Evolutionary conservation across 164 flowering plant genomes (phyloP).

Genomic region (Akebia trifoliata): DNA sequence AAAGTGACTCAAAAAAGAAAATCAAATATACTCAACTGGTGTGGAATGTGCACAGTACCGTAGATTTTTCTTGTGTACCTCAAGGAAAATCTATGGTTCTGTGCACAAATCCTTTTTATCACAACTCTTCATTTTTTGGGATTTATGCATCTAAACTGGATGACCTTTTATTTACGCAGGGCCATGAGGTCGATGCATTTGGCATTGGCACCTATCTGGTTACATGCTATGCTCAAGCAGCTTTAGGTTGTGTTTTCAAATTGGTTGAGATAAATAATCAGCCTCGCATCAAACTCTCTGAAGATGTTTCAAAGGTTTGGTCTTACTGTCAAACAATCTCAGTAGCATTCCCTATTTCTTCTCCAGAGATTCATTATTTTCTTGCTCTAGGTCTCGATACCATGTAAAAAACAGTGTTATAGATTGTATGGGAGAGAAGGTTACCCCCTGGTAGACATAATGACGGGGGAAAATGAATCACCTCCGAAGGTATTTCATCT

Average conservation of each 20-base stretch:
- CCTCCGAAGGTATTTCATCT: slow-evolving; percentile 72
- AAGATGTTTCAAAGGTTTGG: slow-evolving; percentile 94
- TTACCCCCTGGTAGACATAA: slow-evolving; percentile 90
- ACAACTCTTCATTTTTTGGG: background rate
- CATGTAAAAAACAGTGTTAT: slow-evolving; percentile 85
- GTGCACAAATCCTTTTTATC: too few relatives aligned
- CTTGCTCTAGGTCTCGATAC: slow-evolving; percentile 80
- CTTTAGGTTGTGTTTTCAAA: slow-evolving; percentile 96
- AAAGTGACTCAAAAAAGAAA: too few relatives aligned
- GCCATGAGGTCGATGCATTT: slow-evolving; percentile 93
- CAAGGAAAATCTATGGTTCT: too few relatives aligned
- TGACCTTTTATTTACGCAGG: slow-evolving; percentile 38
- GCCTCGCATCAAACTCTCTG: slow-evolving; percentile 96
- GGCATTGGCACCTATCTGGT: slow-evolving; percentile 97
- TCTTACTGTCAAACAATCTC: slow-evolving; percentile 10
- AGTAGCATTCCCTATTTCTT: slow-evolving; percentile 4
- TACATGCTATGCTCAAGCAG: slow-evolving; percentile 97
- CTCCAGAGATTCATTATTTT: slow-evolving; percentile 8
- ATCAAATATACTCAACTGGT: too few relatives aligned
- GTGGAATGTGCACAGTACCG: too few relatives aligned
- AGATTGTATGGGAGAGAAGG: slow-evolving; percentile 96
- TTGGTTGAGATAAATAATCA: slow-evolving; percentile 92
- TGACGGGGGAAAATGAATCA: slow-evolving; percentile 95
- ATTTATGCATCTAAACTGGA: background rate
- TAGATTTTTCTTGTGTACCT: too few relatives aligned